These are phyloP conservation scores for Bruguiera parviflora DNA, from an alignment of 345 rosid genomes.

Conservation along the genomic window DNA sequence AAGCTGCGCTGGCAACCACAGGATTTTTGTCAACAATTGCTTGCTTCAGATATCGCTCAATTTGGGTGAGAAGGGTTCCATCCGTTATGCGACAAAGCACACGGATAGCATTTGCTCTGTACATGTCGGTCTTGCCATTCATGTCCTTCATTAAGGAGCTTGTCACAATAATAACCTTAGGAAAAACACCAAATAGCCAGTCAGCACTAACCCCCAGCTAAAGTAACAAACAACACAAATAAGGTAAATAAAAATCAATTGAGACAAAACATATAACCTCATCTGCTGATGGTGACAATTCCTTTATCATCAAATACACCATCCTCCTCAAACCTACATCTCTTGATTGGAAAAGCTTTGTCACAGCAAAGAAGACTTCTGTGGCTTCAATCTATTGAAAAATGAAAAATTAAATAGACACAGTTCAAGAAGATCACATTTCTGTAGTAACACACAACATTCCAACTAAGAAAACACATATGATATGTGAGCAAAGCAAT, in stretches of 20 bases:
- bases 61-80: slow-evolving; percentile 88
- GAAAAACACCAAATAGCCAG: slow-evolving; percentile 10
- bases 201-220: slow-evolving; percentile 9
- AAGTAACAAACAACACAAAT: background rate
- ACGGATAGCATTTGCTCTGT: slow-evolving; percentile 96
- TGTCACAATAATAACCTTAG: slow-evolving; percentile 91
- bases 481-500: background rate
- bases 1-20: slow-evolving; percentile 97
- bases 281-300: slow-evolving; percentile 94
- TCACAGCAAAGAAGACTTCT: slow-evolving; percentile 90
- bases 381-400: slow-evolving; percentile 77
- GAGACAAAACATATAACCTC: slow-evolving; percentile 54
- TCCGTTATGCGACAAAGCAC: slow-evolving; percentile 94
- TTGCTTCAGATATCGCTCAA: slow-evolving; percentile 93
- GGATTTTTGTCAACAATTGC: slow-evolving; percentile 99
- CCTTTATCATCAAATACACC: slow-evolving; percentile 97
- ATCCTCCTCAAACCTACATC: slow-evolving; percentile 94
- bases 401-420: slow-evolving; percentile 16
- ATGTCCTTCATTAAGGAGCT: slow-evolving; percentile 99
- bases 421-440: background rate
- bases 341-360: slow-evolving; percentile 92
- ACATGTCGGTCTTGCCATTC: slow-evolving; percentile 98
- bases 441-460: too few relatives aligned
- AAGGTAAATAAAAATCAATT: slow-evolving; percentile 2
- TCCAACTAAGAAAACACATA: too few relatives aligned